Evolutionary conservation across 1,284 basidiomycete genomes (phyloP).

Genomic region (Ustilago bromivora): DNA sequence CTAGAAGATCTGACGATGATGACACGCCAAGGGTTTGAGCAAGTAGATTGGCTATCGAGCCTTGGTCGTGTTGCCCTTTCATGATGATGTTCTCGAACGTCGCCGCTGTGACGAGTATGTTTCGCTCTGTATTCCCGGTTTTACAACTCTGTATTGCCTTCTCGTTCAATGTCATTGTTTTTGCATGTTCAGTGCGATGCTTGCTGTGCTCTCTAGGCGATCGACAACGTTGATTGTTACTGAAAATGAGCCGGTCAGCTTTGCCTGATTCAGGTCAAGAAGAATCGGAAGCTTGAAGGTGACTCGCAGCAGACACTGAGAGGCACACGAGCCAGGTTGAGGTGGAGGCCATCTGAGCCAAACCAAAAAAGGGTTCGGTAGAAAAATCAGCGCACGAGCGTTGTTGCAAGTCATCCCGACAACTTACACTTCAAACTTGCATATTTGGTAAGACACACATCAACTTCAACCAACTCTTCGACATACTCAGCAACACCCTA

Average conservation of each 20-base stretch:
- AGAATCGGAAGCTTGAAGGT: not conserved
- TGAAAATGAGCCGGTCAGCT: no score
- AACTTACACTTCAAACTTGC: not conserved
- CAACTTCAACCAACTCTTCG: not conserved
- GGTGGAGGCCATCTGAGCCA: constrained; percentile 6
- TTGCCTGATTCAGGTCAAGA: no score
- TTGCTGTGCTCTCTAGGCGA: not conserved
- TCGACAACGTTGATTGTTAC: no score
- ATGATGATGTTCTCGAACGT: not conserved
- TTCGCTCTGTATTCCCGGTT: not conserved
- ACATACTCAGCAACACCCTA: no score
- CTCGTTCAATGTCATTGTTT: constrained; percentile 1
- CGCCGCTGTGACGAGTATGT: not conserved
- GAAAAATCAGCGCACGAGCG: constrained; percentile 1
- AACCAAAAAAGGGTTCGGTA: constrained; percentile 4
- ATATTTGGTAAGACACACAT: constrained; percentile 22
- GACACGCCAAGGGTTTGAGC: constrained; percentile 42
- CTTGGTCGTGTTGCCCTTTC: not conserved
- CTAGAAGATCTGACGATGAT: constrained; percentile 34
- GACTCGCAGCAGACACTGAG: not conserved
- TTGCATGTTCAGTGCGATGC: not conserved
- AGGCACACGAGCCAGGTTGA: not conserved
- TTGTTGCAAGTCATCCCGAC: not conserved
- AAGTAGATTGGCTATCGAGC: not conserved
- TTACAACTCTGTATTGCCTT: not conserved